Evolutionary conservation across 1,284 basidiomycete genomes (phyloP).

Genomic region (Trichosporon sp.): DNA sequence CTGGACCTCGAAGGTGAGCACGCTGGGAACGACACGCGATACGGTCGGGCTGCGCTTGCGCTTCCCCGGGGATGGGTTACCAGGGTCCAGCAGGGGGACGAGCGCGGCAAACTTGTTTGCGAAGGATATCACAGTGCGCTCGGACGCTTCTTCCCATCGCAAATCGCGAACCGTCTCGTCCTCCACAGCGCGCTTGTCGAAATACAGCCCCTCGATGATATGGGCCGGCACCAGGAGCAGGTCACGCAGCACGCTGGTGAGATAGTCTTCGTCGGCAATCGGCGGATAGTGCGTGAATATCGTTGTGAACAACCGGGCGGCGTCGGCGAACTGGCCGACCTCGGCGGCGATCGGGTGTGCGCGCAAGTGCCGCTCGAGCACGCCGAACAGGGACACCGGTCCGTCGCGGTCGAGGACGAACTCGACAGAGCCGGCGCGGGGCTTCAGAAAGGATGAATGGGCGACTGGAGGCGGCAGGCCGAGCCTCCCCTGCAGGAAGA

Average conservation of each 20-base stretch:
- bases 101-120: not conserved
- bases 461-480: not conserved
- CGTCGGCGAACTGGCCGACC: not conserved
- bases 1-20: not conserved
- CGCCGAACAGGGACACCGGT: not conserved
- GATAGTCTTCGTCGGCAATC: not conserved
- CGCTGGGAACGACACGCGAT: not conserved
- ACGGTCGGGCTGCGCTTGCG: not conserved
- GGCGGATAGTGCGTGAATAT: not conserved
- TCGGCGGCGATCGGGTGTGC: not conserved
- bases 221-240: not conserved
- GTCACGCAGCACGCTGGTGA: not conserved
- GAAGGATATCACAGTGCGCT: not conserved
- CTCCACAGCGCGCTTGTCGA: not conserved
- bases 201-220: not conserved
- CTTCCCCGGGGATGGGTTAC: not conserved
- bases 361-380: not conserved
- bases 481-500: not conserved
- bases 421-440: not conserved
- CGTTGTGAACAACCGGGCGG: not conserved
- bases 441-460: not conserved
- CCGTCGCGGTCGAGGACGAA: not conserved
- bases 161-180: not conserved
- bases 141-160: not conserved
- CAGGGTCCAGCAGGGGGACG: not conserved